A percentile compares a stretch with the other conserved stretches of the same genome.
These are phyloP conservation scores for Tuber borchii DNA, from an alignment of 495 filamentous ascomycete genomes.

Conservation along the genomic window DNA sequence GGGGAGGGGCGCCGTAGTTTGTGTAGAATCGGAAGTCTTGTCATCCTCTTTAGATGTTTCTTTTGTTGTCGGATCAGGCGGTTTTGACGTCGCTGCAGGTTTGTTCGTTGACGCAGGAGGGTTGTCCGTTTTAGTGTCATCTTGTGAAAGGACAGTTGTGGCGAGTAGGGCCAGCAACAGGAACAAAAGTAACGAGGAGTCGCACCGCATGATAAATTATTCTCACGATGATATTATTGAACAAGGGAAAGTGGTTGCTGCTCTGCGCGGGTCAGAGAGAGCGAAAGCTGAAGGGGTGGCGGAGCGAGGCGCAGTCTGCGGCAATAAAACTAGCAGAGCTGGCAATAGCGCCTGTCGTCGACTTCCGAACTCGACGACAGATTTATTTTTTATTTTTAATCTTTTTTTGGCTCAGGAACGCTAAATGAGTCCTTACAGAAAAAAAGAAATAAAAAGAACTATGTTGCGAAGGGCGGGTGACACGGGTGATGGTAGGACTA, in stretches of 20 bases:
- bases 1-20: constrained; percentile 31
- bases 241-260: neutral
- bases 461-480: neutral
- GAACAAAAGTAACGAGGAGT: constrained; percentile 35
- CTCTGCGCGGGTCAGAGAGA: neutral
- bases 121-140: constrained; percentile 19
- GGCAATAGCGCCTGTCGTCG: neutral
- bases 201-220: constrained; percentile 18
- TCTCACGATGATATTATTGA: neutral
- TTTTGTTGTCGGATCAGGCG: constrained; percentile 10
- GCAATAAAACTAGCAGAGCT: neutral
- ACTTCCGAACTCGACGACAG: neutral
- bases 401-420: neutral
- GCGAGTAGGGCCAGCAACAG: constrained; percentile 40
- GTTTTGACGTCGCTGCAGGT: constrained; percentile 36
- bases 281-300: neutral
- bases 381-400: neutral
- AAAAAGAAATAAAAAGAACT: neutral
- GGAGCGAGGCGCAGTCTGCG: constrained; percentile 16
- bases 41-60: constrained; percentile 7
- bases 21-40: constrained; percentile 20
- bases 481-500: neutral
- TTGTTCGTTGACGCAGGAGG: constrained; percentile 27
- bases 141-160: constrained; percentile 43
- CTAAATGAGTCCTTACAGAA: neutral